Percentiles rank a stretch among this genome's conserved stretches.
Evolutionary conservation across 129 eudicot species (phyloP).

Genomic region (Escallonia rubra): DNA sequence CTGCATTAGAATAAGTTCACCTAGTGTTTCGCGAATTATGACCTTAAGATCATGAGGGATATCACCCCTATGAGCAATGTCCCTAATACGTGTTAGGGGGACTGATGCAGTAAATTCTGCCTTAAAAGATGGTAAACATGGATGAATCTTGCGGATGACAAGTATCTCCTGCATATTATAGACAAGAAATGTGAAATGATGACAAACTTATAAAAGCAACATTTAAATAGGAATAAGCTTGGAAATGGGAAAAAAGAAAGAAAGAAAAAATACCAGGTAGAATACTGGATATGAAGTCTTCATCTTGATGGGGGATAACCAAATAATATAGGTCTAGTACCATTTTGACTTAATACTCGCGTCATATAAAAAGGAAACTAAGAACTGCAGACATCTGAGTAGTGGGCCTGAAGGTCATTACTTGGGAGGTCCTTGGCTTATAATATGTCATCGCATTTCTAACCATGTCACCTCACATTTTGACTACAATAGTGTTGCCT

Average conservation of each 20-base stretch:
- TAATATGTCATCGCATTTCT: too few species aligned
- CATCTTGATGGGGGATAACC: neutral
- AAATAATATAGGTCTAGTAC: neutral
- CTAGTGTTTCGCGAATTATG: neutral
- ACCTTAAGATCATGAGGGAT: conserved; percentile 98
- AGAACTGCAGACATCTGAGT: too few species aligned
- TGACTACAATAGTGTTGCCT: too few species aligned
- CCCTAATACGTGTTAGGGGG: conserved; percentile 87
- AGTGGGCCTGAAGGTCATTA: too few species aligned
- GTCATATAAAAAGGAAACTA: too few species aligned
- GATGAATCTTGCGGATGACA: conserved; percentile 91
- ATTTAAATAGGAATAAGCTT: neutral
- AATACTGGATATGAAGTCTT: neutral
- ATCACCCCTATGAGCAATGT: conserved; percentile 91
- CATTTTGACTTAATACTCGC: neutral
- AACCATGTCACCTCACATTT: too few species aligned
- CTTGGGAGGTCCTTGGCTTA: too few species aligned
- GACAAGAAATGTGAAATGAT: neutral
- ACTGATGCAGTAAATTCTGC: conserved; percentile 99
- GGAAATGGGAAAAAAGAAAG: too few species aligned
- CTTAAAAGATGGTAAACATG: conserved; percentile 91
- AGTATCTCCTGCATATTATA: conserved; percentile 62
- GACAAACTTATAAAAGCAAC: conserved; percentile 2
- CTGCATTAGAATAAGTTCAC: neutral
- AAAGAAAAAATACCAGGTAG: neutral